Evolutionary conservation across 805 yeast species (phyloP), one percentile per base, ranked within the genome.

Genomic region (Helenozyma baotianmanensis): DNA sequence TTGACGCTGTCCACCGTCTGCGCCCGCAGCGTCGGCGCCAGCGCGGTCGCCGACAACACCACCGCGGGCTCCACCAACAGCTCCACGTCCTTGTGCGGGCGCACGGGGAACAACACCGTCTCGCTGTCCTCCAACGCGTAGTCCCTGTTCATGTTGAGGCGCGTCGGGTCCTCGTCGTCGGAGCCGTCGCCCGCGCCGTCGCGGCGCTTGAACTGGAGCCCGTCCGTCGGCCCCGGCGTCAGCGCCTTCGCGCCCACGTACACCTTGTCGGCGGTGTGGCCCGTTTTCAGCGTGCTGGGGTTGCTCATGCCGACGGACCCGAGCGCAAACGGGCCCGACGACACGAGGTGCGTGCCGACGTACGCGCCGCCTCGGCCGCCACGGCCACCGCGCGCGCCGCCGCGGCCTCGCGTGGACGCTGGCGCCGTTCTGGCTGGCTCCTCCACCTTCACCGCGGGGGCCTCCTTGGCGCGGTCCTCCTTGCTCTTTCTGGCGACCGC

Each of bases 401-500:
- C 59, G 16, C 65, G 42, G 7, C 62, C 60, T 11, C 45, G 30
- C 10, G 30, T 32, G 9, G 33, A 16, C 6, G 45, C 29, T 4
- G 35, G 10, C 1, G 27, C 39, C 6, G 23, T 22, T 27, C 66
- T 33, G 1, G 39, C 34, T 7, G 13, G 21, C 36, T 47, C 47
- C 35, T 62, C 68, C 16, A 45, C 63, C 38, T 70, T 61, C 43
- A 67, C 72, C 6, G 45, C 51, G 4, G 88, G 87, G 0, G 88
- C 89, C 34, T 76, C 74, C 17, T 83, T 78, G 14, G 78, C 95
- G 54, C 96, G 68, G 47, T 87, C 96, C 46, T 84, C 89, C 46
- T 85, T 81, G 9, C 87, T 64, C 53, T 86, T 78, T 58, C 97
- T 69, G 0, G 88, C 88, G 26, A 89, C 95, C 2, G 71, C 80